phyloP scores from a whole-genome alignment of 2,329 filamentous ascomycete species.

The Aspergillus caelatus region DNA sequence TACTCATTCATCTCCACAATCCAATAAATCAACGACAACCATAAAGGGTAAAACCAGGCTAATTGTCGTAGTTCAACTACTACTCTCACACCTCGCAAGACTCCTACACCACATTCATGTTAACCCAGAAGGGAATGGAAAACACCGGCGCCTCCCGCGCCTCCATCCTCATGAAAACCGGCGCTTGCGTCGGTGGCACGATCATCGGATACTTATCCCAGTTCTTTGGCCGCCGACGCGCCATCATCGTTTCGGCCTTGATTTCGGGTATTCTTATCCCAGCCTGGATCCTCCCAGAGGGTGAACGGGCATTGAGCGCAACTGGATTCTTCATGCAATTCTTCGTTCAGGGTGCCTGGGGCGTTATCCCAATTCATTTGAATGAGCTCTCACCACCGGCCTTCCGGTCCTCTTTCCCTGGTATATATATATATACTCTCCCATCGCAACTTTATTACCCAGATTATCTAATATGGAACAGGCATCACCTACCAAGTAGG shows the following conservation, averaged over 20 bases:
- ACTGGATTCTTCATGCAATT: slow-evolving; percentile 58
- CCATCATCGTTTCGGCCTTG: slow-evolving; percentile 62
- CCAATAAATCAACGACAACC: neutral
- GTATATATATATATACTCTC: slow-evolving; percentile 31
- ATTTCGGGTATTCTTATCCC: slow-evolving; percentile 70
- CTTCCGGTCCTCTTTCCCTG: slow-evolving; percentile 69
- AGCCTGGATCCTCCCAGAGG: slow-evolving; percentile 65
- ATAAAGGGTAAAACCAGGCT: neutral
- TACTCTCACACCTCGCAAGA: slow-evolving; percentile 82
- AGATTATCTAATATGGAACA: slow-evolving; percentile 7
- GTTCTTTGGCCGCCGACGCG: slow-evolving; percentile 68
- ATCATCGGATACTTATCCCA: slow-evolving; percentile 70
- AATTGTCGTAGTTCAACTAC: slow-evolving; percentile 57
- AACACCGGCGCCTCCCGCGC: slow-evolving; percentile 69
- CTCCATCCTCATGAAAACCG: slow-evolving; percentile 79
- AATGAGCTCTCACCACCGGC: slow-evolving; percentile 75
- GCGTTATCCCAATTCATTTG: slow-evolving; percentile 70
- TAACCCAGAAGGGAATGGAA: slow-evolving; percentile 68
- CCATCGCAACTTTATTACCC: neutral
- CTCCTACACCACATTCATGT: slow-evolving; percentile 80
- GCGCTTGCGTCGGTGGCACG: slow-evolving; percentile 65
- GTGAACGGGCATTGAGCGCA: slow-evolving; percentile 31
- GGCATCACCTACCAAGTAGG: slow-evolving; percentile 73
- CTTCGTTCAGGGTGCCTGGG: slow-evolving; percentile 72
- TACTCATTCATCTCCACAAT: neutral